Evolutionary conservation across 495 filamentous ascomycete species (phyloP).

Genomic region (Daldinia loculata): DNA sequence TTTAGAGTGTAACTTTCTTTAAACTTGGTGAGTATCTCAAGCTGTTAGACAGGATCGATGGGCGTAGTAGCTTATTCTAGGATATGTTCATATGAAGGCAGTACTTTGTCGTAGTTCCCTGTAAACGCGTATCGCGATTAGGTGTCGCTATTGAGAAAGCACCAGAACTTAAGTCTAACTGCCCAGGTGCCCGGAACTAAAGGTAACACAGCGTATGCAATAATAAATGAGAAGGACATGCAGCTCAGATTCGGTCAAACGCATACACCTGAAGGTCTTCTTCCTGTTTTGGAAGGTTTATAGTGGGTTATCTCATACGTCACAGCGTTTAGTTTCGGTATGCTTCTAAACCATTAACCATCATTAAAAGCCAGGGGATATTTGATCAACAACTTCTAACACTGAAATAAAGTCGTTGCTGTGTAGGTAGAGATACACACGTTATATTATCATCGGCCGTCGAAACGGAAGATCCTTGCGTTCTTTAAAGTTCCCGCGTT

Average conservation of each 20-base stretch:
- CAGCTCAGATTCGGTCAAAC: neutral
- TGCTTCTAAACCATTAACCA: neutral
- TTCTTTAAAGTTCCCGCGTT: conserved; percentile 26
- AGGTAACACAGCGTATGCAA: neutral
- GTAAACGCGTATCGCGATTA: neutral
- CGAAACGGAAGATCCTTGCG: conserved; percentile 22
- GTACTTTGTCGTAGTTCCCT: neutral
- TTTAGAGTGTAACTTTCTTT: neutral
- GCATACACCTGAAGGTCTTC: neutral
- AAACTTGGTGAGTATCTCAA: neutral
- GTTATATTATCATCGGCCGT: conserved; percentile 2
- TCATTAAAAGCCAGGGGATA: neutral
- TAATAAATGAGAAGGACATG: neutral
- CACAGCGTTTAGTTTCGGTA: neutral
- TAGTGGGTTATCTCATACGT: neutral
- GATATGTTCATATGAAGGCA: neutral
- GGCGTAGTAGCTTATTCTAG: neutral
- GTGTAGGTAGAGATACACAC: neutral
- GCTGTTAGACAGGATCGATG: neutral
- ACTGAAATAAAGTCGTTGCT: neutral
- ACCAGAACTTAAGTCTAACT: neutral
- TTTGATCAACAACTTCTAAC: neutral
- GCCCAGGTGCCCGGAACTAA: neutral
- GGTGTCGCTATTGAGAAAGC: neutral
- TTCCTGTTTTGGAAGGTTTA: neutral